phyloP scores from a whole-genome alignment of 2,329 filamentous ascomycete species.

The Claviceps digitariae region DNA sequence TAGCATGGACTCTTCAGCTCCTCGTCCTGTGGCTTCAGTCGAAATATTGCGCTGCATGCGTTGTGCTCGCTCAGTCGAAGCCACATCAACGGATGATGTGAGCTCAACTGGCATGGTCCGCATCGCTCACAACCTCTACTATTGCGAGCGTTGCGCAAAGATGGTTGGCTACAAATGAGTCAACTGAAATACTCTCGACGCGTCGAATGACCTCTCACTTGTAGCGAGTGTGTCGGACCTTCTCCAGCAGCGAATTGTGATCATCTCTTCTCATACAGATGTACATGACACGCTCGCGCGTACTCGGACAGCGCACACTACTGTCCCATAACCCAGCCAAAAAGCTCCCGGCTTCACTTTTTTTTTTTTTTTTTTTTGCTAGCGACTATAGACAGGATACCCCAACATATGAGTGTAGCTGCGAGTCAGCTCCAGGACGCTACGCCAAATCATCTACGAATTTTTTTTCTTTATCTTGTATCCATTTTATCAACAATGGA shows the following conservation, averaged over 20 bases:
- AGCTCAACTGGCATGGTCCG: conserved; percentile 48
- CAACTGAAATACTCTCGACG: neutral
- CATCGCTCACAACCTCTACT: conserved; percentile 52
- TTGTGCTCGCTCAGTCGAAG: conserved; percentile 45
- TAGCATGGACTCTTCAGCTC: conserved; percentile 34
- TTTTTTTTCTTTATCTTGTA: neutral
- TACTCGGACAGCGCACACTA: neutral
- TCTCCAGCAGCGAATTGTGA: neutral
- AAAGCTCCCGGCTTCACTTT: neutral
- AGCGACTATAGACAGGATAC: conserved; percentile 4
- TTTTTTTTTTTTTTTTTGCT: too few relatives aligned
- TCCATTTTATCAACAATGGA: neutral
- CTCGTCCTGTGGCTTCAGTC: conserved; percentile 36
- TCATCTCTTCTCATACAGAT: neutral
- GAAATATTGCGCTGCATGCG: conserved; percentile 50
- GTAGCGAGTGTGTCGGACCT: neutral
- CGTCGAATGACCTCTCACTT: neutral
- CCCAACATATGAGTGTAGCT: neutral
- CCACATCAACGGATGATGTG: conserved; percentile 46
- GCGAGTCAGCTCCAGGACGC: neutral
- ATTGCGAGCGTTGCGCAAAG: conserved; percentile 50
- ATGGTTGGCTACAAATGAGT: conserved; percentile 49
- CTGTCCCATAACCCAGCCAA: neutral
- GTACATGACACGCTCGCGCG: neutral
- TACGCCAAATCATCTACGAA: neutral